These are phyloP conservation scores for Purshia tridentata DNA, from an alignment of 306 rosid species.

Conservation along the genomic window DNA sequence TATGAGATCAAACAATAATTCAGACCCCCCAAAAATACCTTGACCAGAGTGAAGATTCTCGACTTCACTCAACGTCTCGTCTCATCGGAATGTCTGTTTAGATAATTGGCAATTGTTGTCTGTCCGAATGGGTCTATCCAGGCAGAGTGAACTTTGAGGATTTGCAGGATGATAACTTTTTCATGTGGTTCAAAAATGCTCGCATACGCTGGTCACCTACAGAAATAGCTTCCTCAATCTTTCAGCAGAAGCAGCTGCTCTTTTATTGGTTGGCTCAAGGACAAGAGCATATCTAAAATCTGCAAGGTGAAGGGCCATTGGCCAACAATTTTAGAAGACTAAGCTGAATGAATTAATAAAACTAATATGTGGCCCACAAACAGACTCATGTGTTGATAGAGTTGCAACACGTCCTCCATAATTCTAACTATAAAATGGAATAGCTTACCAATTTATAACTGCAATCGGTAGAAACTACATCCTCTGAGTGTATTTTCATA, in stretches of 20 bases:
- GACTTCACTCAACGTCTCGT: conserved; percentile 2
- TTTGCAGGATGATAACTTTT: neutral
- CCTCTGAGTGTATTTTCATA: neutral
- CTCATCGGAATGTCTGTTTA: neutral
- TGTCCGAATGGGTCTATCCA: neutral
- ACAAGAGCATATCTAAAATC: conserved; percentile 84
- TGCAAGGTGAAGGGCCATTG: conserved; percentile 39
- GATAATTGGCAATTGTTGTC: neutral
- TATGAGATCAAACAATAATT: conserved; percentile 15
- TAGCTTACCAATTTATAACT: too few relatives aligned
- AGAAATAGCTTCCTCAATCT: conserved; percentile 73
- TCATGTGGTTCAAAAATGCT: conserved; percentile 23
- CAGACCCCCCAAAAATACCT: conserved; percentile 24
- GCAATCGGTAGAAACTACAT: too few relatives aligned
- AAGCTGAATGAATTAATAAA: neutral
- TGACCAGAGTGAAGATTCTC: conserved; percentile 5
- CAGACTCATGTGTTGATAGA: too few relatives aligned
- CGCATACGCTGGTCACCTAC: conserved; percentile 31
- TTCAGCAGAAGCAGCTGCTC: conserved; percentile 79
- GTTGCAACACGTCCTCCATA: too few relatives aligned
- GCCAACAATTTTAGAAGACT: neutral
- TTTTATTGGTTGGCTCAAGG: conserved; percentile 96
- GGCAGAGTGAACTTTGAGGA: neutral
- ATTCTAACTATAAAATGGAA: too few relatives aligned
- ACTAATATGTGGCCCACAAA: neutral